phyloP scores from a whole-genome alignment of 2,329 filamentous ascomycete genomes.

The Alternaria longipes region DNA sequence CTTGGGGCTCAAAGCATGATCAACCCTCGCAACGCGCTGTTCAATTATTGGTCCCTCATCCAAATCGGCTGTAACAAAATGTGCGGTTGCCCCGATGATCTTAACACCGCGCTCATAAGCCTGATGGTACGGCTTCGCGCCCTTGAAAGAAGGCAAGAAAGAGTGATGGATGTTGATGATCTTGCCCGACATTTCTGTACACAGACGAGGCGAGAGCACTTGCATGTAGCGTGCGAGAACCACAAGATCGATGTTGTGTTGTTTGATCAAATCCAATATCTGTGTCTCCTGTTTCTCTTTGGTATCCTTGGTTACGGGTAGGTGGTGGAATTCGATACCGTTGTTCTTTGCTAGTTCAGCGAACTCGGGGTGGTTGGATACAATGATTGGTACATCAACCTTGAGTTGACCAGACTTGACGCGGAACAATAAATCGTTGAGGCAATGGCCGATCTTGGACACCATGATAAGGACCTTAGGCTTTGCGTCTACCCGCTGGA shows the following conservation, averaged over 20 bases:
- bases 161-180: slow-evolving; percentile 95
- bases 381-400: slow-evolving; percentile 79
- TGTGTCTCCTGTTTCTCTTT: slow-evolving; percentile 76
- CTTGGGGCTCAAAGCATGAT: slow-evolving; percentile 79
- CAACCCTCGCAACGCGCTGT: slow-evolving; percentile 79
- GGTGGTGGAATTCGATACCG: slow-evolving; percentile 80
- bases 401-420: slow-evolving; percentile 76
- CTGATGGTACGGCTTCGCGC: slow-evolving; percentile 88
- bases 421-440: slow-evolving; percentile 85
- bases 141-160: slow-evolving; percentile 88
- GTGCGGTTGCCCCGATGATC: slow-evolving; percentile 86
- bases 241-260: slow-evolving; percentile 78
- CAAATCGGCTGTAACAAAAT: slow-evolving; percentile 85
- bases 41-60: slow-evolving; percentile 91
- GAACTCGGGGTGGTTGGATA: slow-evolving; percentile 84
- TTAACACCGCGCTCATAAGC: slow-evolving; percentile 87
- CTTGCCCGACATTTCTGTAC: slow-evolving; percentile 79
- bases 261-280: slow-evolving; percentile 74
- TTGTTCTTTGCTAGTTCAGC: slow-evolving; percentile 73
- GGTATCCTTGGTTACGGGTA: slow-evolving; percentile 81
- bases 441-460: slow-evolving; percentile 85
- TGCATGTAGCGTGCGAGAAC: slow-evolving; percentile 90
- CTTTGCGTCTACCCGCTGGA: slow-evolving; percentile 74
- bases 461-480: slow-evolving; percentile 86
- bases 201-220: slow-evolving; percentile 78